phyloP scores from a whole-genome alignment of 805 yeast species.

The Sugiyamaella marilandica region DNA sequence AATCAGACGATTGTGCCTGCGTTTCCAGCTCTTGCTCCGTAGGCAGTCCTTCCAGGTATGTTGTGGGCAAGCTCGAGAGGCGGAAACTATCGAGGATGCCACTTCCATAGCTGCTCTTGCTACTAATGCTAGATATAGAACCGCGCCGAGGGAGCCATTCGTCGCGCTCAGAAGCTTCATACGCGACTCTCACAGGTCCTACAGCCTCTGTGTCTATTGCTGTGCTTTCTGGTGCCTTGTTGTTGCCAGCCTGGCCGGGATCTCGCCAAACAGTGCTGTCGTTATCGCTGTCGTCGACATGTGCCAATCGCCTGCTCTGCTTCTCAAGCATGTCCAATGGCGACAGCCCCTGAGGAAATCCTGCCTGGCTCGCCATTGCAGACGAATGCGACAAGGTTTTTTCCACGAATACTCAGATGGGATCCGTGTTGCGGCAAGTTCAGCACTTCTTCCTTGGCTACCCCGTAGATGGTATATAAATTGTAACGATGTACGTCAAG shows the following conservation, averaged over 20 bases:
- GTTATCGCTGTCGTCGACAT: not conserved
- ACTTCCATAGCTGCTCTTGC: conserved; percentile 12
- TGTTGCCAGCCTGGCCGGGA: not conserved
- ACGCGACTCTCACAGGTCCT: not conserved
- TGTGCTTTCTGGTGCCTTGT: not conserved
- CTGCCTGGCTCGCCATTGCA: conserved; percentile 1
- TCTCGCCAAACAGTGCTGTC: not conserved
- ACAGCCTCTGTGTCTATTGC: not conserved
- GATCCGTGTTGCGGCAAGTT: not conserved
- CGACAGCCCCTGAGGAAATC: conserved; percentile 20
- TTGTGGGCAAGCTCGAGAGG: conserved; percentile 19
- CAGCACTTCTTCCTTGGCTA: not conserved
- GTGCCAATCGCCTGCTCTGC: conserved; percentile 24
- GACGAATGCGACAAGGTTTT: not conserved
- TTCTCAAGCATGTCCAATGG: conserved; percentile 26
- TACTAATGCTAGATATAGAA: conserved; percentile 16
- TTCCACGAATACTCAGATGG: not conserved
- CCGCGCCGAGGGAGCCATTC: conserved; percentile 4
- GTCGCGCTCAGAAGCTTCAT: not conserved
- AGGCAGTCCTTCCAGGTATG: not conserved
- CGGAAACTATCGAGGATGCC: conserved; percentile 26
- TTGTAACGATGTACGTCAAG: not conserved
- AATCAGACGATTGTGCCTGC: too few relatives aligned
- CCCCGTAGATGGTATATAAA: not conserved
- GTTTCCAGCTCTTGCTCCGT: too few relatives aligned